Evolutionary conservation across 805 yeast species (phyloP), one percentile per base, ranked within the genome.

Genomic region (Ogataea pilisensis): DNA sequence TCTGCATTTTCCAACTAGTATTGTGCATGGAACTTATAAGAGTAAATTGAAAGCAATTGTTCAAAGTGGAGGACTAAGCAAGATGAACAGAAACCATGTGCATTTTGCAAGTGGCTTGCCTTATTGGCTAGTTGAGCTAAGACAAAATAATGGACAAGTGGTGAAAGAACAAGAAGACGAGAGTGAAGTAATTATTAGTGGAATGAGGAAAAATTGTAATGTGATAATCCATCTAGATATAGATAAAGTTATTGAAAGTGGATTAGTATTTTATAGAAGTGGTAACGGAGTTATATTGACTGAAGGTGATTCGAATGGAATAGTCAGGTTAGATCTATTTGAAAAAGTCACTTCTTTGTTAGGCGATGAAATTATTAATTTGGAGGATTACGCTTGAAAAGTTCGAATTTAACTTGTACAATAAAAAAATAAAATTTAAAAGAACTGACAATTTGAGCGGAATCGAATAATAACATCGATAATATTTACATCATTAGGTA

Each of bases 1-100:
- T 19, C 13, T 26, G 0, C 68, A 72, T 4, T 66, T 78, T 35
- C 93, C 85, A 0, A 30, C 48, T 0, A 57, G 60, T 2, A 72
- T 88, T 3, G 79, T 87, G 16, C 99, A 93, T 60, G 98, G 98
- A 4, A 91, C 98, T 0, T 78, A 69, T 43, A 40, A 44, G 5
- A 57, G 60, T 3, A 77, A 74, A 22, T 64, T 84, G 49, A 54
- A 63, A 1, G 42, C 56, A 17, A 85, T 85, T 4, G 41, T 72
- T n/a, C 38, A 63, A 20, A 50, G 70, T 4, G 78, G 78, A 0
- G 89, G 87, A 0, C 63, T 93, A 19, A 70, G 72, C 13, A 69
- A 63, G 44, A 86, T 89, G 96, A 64, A 60, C 25, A 67, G 99
- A 53, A 82, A 82, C 49, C 98, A 93, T 59, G 78, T 93, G 14